Percentiles rank a stretch among this genome's conserved stretches.
phyloP scores from a whole-genome alignment of 768 basidiomycete genomes.

The Lentinula lateritia region DNA sequence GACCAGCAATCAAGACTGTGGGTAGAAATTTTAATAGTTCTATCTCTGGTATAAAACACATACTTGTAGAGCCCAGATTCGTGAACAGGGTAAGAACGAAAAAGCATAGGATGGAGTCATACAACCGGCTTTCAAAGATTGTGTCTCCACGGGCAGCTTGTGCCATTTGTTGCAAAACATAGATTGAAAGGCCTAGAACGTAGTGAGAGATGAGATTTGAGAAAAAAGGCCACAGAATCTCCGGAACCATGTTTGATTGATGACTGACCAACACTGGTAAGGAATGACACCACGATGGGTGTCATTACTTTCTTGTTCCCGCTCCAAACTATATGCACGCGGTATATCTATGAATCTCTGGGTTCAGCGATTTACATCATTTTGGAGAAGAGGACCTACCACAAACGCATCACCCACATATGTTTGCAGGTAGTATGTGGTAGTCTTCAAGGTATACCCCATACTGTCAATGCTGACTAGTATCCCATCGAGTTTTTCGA shows the following conservation, averaged over 20 bases:
- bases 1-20: not conserved
- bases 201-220: not conserved
- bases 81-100: not conserved
- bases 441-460: not conserved
- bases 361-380: not conserved
- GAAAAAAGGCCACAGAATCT: not conserved
- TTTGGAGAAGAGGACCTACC: not conserved
- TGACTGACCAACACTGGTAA: not conserved
- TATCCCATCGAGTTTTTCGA: not conserved
- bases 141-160: not conserved
- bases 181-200: not conserved
- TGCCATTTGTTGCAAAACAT: not conserved
- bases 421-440: slow-evolving; percentile 1
- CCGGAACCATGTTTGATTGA: not conserved
- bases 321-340: not conserved
- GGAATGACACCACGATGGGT: not conserved
- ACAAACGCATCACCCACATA: slow-evolving; percentile 1
- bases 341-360: not conserved
- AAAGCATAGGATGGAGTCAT: not conserved
- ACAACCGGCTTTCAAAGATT: not conserved
- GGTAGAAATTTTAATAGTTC: not conserved
- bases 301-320: not conserved
- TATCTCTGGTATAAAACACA: not conserved
- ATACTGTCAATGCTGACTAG: not conserved
- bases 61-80: not conserved